phyloP scores from a whole-genome alignment of 1,139 yeast species.

The Wickerhamiella pararugosa region DNA sequence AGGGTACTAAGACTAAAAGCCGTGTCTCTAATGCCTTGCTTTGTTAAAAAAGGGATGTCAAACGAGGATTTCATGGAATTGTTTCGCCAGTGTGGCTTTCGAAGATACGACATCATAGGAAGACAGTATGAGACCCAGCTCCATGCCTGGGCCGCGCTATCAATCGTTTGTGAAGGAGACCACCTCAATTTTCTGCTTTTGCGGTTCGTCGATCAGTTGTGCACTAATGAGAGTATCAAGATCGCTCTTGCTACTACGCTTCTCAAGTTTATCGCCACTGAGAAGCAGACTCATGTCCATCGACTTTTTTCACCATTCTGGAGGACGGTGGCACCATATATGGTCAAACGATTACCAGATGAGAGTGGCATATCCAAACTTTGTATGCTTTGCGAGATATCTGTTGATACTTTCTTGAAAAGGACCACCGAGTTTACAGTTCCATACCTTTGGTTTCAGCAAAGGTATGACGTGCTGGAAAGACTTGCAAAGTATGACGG shows the following conservation, averaged over 20 bases:
- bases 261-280: conserved; percentile 32
- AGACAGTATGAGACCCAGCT: conserved; percentile 46
- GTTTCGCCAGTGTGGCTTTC: conserved; percentile 26
- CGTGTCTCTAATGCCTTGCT: conserved; percentile 16
- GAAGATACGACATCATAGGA: conserved; percentile 24
- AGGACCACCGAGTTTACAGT: conserved; percentile 63
- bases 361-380: conserved; percentile 44
- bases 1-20: conserved; percentile 19
- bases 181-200: conserved; percentile 45
- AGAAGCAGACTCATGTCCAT: conserved; percentile 27
- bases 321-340: conserved; percentile 53
- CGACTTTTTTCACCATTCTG: conserved; percentile 66
- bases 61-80: conserved; percentile 9
- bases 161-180: conserved; percentile 44
- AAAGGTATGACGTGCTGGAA: conserved; percentile 46
- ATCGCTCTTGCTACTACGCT: conserved; percentile 50
- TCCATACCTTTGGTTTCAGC: conserved; percentile 57
- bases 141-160: conserved; percentile 45
- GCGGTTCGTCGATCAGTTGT: conserved; percentile 43
- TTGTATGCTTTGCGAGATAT: conserved; percentile 49
- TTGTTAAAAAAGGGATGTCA: conserved; percentile 9
- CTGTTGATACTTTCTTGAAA: conserved; percentile 44
- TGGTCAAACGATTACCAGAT: conserved; percentile 37
- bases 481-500: conserved; percentile 34
- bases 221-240: conserved; percentile 45